Evolutionary conservation across 1,284 basidiomycete species (phyloP), one percentile per base, ranked within the genome.

Genomic region (Irpex rosettiformis): DNA sequence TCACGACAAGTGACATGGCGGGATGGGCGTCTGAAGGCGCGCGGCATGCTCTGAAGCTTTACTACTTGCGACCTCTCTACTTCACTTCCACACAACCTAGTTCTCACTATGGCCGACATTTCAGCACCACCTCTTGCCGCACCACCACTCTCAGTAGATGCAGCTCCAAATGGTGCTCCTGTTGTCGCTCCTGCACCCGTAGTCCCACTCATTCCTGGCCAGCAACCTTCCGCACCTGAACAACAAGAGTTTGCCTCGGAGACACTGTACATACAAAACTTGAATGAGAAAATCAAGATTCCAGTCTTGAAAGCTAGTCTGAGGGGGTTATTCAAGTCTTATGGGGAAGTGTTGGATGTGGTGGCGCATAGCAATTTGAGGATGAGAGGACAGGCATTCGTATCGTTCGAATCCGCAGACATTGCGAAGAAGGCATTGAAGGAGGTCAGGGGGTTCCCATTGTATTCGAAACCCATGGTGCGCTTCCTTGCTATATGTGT

Each of bases 371-470:
- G 80, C 57, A 98, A 98, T 76, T 75, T 98, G 61, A 86, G 96
- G 30, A 99, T 99, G 97, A 83, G 97, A 43, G 96, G 96, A 10
- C 96, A 99, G 76, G 96, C 96, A 4, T 99, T 99, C 69, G 92
- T 99, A 18, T 94, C 93, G 29, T 97, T 99, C 72, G 82, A 82
- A 61, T 85, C 87, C 54, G 79, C 85, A 55, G 89, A 96, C 59
- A 82, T 84, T 56, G 96, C 96, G 29, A 82, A 84, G 68, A 92
- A 90, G 72, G 96, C 96, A 4, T 80, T 92, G 81, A 91, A 85
- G 75, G 96, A 99, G 72, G 94, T 98, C 40, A 83, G 88, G 59
- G 88, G 94, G 52, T 98, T 99, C 71, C 96, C 96, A 5, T 74
- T 99, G 29, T 99, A 99, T 71, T 93, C 94, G 6, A 97, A 97